These are phyloP conservation scores for Cordyceps javanica DNA, from an alignment of 2,329 filamentous ascomycete species.

Conservation along the genomic window DNA sequence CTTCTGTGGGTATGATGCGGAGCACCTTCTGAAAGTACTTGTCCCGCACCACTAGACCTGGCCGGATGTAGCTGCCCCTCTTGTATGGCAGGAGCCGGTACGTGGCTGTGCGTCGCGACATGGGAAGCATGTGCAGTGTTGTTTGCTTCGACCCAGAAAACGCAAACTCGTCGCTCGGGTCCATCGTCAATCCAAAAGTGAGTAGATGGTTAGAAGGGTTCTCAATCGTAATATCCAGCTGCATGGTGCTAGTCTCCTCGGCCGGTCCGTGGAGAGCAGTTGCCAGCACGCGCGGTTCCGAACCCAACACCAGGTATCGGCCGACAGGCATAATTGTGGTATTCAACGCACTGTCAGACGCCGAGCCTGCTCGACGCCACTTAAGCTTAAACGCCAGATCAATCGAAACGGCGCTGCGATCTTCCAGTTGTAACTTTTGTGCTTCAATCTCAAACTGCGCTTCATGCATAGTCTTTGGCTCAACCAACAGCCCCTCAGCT, in stretches of 20 bases:
- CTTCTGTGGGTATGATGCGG: conserved; percentile 71
- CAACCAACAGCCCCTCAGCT: conserved; percentile 43
- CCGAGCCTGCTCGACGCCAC: conserved; percentile 59
- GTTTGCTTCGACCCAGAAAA: conserved; percentile 84
- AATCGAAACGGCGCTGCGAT: conserved; percentile 67
- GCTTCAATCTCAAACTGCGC: conserved; percentile 67
- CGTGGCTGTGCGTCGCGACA: conserved; percentile 66
- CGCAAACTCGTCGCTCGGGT: conserved; percentile 85
- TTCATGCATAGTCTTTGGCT: conserved; percentile 63
- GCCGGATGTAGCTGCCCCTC: conserved; percentile 61
- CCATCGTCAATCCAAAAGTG: conserved; percentile 88
- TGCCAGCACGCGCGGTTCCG: conserved; percentile 79
- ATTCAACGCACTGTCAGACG: conserved; percentile 36
- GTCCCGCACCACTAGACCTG: conserved; percentile 73
- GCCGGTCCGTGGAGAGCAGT: conserved; percentile 41
- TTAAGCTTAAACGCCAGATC: conserved; percentile 69
- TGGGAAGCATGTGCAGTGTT: conserved; percentile 72
- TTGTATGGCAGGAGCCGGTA: conserved; percentile 68
- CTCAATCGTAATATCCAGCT: conserved; percentile 64
- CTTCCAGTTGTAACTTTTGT: conserved; percentile 74
- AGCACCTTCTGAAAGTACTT: conserved; percentile 91
- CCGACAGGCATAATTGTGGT: conserved; percentile 70
- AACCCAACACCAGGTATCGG: conserved; percentile 70
- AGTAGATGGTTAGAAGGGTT: conserved; percentile 93
- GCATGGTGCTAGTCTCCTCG: conserved; percentile 31